Base-by-base conservation (phyloP, 2,329 filamentous ascomycete species). In the Colletotrichum coccodes region DNA sequence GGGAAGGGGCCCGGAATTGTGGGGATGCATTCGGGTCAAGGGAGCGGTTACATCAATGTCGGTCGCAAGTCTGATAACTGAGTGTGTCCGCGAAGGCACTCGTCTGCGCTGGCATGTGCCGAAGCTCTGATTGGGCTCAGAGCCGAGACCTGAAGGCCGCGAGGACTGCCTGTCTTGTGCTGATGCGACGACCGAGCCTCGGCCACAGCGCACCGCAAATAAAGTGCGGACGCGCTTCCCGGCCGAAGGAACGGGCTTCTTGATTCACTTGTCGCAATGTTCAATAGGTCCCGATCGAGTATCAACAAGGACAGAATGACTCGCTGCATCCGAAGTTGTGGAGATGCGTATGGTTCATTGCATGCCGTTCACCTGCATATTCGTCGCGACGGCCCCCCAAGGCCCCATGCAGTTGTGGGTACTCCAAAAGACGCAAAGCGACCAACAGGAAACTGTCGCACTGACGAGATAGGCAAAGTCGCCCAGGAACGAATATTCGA, bases 1-100 rank as follows among this genome's bases (percentile, higher is more conserved):
- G 57, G 52, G 63, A 63, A 69, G 52, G 44, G 57, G 56, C 38
- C 57, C 67, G 58, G 58, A 68, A 68, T 44, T 68, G 64, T 70
- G 67, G 67, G 16, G 62, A 58, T 16, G 34, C 30, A 59, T 58
- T 44, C 63, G 67, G 67, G 64, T 38, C 44, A 58, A 57, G 61
- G 34, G 42, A 34, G 61, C 49, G 50, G 54, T 69, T 54, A 46
- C 66, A 66, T 69, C 66, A 56, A 66, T 50, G 4, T 16, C 40
- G 40, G 61, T 65, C 49, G 61, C 53, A 54, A 60, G 54, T 36
- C 50, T 69, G 40, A 50, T 36, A 16, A 44, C 26, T 44, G 47
- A 44, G 2, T 28, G 54, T 34, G 53, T 34, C 30, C 16, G 21
- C 21, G 42, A 54, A 53, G 26, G n/a, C 23, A 18, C 14, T n/a